These are phyloP conservation scores for Ramalina intermedia DNA, from an alignment of 495 filamentous ascomycete species.

Conservation along the genomic window DNA sequence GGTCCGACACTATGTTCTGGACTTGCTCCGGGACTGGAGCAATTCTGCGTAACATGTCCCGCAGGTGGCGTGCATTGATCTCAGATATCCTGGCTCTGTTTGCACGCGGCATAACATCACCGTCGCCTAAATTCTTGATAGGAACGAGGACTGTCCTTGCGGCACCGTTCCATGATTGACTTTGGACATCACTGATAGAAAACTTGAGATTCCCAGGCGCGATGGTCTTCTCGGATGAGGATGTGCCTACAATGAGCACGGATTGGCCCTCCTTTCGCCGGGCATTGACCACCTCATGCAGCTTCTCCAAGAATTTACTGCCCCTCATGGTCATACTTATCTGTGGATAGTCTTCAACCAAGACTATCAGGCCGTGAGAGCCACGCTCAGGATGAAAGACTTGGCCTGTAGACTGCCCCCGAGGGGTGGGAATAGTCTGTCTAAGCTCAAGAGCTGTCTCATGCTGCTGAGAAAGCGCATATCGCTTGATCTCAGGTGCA, in stretches of 20 bases:
- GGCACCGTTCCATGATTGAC: conserved; percentile 22
- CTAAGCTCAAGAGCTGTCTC: not conserved
- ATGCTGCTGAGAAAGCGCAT: not conserved
- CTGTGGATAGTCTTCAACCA: conserved; percentile 68
- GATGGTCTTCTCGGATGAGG: conserved; percentile 32
- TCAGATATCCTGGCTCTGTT: conserved; percentile 36
- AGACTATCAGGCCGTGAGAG: conserved; percentile 40
- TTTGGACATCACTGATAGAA: conserved; percentile 33
- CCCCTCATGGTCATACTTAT: conserved; percentile 49
- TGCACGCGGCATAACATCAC: conserved; percentile 27
- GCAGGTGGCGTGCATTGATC: conserved; percentile 58
- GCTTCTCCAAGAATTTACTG: conserved; percentile 42
- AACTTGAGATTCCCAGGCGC: conserved; percentile 32
- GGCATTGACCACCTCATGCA: conserved; percentile 57
- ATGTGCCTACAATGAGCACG: conserved; percentile 65
- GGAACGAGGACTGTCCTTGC: conserved; percentile 41
- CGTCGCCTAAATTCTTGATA: conserved; percentile 20
- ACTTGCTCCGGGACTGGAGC: conserved; percentile 18
- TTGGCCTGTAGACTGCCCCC: not conserved
- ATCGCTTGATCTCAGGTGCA: conserved; percentile 15
- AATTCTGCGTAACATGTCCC: conserved; percentile 44
- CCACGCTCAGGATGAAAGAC: not conserved
- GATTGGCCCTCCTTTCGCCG: conserved; percentile 52
- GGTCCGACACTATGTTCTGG: conserved; percentile 19
- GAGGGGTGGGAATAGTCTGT: not conserved